phyloP scores from a whole-genome alignment of 1,284 basidiomycete genomes.

The Moesziomyces parantarcticus region DNA sequence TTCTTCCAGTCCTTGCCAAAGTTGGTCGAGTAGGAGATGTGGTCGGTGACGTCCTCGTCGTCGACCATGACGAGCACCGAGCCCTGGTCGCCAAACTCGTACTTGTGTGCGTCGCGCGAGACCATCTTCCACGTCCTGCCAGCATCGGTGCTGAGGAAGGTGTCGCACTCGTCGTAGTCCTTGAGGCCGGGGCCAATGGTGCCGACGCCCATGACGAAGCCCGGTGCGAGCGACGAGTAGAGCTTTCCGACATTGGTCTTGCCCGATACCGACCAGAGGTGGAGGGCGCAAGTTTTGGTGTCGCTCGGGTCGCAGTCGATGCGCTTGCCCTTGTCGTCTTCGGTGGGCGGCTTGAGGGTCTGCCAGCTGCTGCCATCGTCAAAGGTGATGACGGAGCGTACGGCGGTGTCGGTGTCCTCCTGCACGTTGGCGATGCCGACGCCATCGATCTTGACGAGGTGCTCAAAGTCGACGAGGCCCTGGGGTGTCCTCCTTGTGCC shows the following conservation, averaged over 20 bases:
- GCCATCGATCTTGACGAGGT: conserved; percentile 89
- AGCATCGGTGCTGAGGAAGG: conserved; percentile 89
- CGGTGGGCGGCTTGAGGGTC: conserved; percentile 75
- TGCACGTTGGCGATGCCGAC: conserved; percentile 89
- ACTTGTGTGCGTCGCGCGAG: conserved; percentile 82
- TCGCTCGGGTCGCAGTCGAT: conserved; percentile 76
- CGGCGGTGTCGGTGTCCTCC: conserved; percentile 75
- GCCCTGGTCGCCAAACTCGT: conserved; percentile 92
- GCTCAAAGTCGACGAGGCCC: conserved; percentile 94
- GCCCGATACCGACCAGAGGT: conserved; percentile 88
- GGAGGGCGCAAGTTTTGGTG: conserved; percentile 78
- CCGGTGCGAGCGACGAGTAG: conserved; percentile 93
- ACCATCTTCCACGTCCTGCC: conserved; percentile 88
- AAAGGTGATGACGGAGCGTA: conserved; percentile 85
- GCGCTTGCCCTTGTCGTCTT: conserved; percentile 74
- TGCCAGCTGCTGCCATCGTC: conserved; percentile 90
- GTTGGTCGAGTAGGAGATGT: conserved; percentile 84
- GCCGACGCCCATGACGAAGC: conserved; percentile 93
- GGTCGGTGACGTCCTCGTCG: conserved; percentile 83
- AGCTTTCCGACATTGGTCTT: conserved; percentile 92
- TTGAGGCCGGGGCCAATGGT: conserved; percentile 79
- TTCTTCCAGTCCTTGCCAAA: conserved; percentile 83
- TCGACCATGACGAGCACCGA: conserved; percentile 85
- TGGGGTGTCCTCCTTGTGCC: conserved; percentile 88
- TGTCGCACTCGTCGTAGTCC: conserved; percentile 89